Conservation (phyloP, 2,329 filamentous ascomycete genomes). For the Botrytis medusae region DNA sequence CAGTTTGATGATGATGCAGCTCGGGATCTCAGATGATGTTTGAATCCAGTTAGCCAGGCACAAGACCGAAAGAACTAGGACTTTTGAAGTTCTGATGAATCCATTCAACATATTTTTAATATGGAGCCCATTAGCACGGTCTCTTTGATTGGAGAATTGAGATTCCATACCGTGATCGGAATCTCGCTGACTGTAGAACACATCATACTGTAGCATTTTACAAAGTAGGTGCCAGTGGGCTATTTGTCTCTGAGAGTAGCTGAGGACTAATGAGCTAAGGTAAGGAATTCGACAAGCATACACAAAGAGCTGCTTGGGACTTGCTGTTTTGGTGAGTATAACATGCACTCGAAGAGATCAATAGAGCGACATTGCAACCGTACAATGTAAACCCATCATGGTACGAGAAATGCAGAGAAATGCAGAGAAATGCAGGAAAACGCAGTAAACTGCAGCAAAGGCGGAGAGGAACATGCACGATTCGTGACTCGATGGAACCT, state of each 20-base stretch:
- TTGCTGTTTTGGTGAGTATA: neutral
- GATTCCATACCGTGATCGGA: neutral
- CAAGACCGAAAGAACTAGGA: neutral
- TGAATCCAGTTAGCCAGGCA: constrained; percentile 5
- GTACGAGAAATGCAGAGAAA: constrained; percentile 9
- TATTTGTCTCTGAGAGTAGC: neutral
- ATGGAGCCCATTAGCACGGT: neutral
- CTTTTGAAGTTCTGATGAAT: neutral
- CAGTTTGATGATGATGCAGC: constrained; percentile 4
- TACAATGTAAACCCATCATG: constrained; percentile 6
- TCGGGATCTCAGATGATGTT: constrained; percentile 11
- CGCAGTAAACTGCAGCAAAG: neutral
- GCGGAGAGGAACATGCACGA: neutral
- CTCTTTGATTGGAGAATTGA: constrained; percentile 4
- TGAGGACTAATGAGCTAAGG: too few relatives aligned
- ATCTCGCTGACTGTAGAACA: neutral
- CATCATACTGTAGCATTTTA: neutral
- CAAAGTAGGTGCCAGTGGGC: neutral
- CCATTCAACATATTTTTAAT: neutral
- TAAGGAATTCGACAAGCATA: neutral
- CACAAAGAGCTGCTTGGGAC: neutral
- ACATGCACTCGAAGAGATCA: neutral
- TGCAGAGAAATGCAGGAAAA: neutral
- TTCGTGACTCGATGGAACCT: constrained; percentile 4
- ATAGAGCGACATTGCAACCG: neutral